Percentiles rank a stretch among this genome's conserved stretches.
Conservation (phyloP, 1,139 yeast genomes). For the Yamadazyma triangularis region DNA sequence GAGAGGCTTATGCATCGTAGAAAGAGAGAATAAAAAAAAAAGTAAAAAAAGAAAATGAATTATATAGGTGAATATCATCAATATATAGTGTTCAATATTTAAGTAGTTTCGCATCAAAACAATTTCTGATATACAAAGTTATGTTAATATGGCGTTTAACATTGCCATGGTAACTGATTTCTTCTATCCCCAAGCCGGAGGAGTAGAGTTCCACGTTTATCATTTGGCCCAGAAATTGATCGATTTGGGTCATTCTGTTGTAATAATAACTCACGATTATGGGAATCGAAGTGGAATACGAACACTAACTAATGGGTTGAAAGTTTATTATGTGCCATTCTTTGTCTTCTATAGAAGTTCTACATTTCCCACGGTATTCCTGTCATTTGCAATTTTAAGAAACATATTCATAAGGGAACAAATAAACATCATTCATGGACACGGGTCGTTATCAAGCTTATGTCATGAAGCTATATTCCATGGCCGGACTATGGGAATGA, state of each 20-base stretch:
- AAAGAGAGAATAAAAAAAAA: no score
- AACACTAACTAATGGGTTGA: conserved; percentile 80
- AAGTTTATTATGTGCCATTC: conserved; percentile 88
- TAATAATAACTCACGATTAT: conserved; percentile 85
- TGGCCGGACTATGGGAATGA: conserved; percentile 88
- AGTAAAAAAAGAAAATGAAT: no score
- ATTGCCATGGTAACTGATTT: conserved; percentile 91
- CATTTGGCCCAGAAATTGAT: conserved; percentile 76
- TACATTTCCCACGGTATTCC: conserved; percentile 84
- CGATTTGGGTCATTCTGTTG: conserved; percentile 84
- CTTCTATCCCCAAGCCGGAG: conserved; percentile 98
- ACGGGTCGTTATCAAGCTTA: conserved; percentile 81
- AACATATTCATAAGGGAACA: conserved; percentile 81
- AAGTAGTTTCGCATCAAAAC: no score
- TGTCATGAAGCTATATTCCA: conserved; percentile 91
- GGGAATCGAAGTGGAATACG: conserved; percentile 80
- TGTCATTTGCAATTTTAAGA: conserved; percentile 79
- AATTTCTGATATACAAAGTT: no score
- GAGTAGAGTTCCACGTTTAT: conserved; percentile 92
- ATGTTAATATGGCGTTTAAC: conserved; percentile 15
- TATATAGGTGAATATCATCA: no score
- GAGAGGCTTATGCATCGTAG: conserved; percentile 29
- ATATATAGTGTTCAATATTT: no score
- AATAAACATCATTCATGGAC: conserved; percentile 91
- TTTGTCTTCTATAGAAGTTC: conserved; percentile 76